Percentiles rank a stretch among this genome's conserved stretches.
phyloP scores from a whole-genome alignment of 2,329 filamentous ascomycete species.

The Botrytis squamosa region DNA sequence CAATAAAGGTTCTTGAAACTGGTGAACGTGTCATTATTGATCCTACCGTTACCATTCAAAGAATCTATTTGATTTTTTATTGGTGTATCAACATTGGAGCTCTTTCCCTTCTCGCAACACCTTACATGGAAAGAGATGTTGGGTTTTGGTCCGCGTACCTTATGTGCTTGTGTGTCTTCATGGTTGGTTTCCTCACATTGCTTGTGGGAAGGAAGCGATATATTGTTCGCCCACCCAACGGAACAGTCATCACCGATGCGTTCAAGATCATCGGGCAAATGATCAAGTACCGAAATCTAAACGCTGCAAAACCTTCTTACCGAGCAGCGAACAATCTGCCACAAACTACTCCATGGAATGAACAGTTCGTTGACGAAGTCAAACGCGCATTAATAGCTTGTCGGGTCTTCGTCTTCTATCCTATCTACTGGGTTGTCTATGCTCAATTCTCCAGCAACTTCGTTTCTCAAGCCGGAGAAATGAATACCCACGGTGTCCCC shows the following conservation, averaged over 20 bases:
- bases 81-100: slow-evolving; percentile 67
- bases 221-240: slow-evolving; percentile 53
- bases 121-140: slow-evolving; percentile 46
- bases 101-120: slow-evolving; percentile 44
- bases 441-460: slow-evolving; percentile 55
- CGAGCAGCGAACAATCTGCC: slow-evolving; percentile 44
- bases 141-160: slow-evolving; percentile 51
- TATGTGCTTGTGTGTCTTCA: slow-evolving; percentile 51
- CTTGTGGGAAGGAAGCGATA: slow-evolving; percentile 57
- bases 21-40: slow-evolving; percentile 62
- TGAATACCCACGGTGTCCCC: slow-evolving; percentile 52
- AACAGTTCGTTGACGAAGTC: slow-evolving; percentile 47
- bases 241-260: slow-evolving; percentile 63
- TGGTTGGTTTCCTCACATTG: slow-evolving; percentile 51
- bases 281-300: slow-evolving; percentile 47
- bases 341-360: slow-evolving; percentile 39
- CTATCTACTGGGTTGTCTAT: slow-evolving; percentile 54
- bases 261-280: slow-evolving; percentile 61
- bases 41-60: slow-evolving; percentile 55
- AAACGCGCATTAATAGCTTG: slow-evolving; percentile 58
- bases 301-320: slow-evolving; percentile 64
- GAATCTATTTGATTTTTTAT: slow-evolving; percentile 55
- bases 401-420: slow-evolving; percentile 56
- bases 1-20: slow-evolving; percentile 48
- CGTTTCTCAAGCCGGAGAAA: slow-evolving; percentile 54